These are phyloP conservation scores for Coprinopsis sp. DNA, from an alignment of 768 basidiomycete genomes.

Conservation along the genomic window DNA sequence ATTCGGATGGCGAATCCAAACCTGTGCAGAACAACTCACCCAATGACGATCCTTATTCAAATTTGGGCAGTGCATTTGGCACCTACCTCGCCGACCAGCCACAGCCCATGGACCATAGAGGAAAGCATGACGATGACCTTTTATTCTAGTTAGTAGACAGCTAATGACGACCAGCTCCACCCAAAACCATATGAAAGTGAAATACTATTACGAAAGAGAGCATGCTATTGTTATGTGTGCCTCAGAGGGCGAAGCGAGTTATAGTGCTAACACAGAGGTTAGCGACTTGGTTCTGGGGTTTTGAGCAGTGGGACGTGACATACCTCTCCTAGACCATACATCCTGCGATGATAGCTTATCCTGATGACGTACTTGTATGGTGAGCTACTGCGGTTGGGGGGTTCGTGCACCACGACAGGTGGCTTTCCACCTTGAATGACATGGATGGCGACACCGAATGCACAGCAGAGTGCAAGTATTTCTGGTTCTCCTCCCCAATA, in stretches of 20 bases:
- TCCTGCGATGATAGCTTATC: conserved; percentile 88
- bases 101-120: conserved; percentile 47
- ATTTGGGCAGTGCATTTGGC: conserved; percentile 72
- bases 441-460: conserved; percentile 81
- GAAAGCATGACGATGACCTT: conserved; percentile 53
- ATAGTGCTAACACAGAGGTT: no score
- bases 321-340: conserved; percentile 97
- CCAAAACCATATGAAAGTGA: no score
- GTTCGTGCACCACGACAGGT: conserved; percentile 78
- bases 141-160: conserved; percentile 42
- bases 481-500: conserved; percentile 98
- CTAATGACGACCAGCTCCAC: background rate
- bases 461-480: conserved; percentile 81
- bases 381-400: conserved; percentile 28
- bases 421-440: conserved; percentile 84
- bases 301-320: conserved; percentile 19
- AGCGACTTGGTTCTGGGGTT: conserved; percentile 6
- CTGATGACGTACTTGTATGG: conserved; percentile 43
- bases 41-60: conserved; percentile 73
- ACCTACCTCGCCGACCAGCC: conserved; percentile 72
- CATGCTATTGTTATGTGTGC: conserved; percentile 38
- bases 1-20: conserved; percentile 19
- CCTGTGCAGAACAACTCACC: conserved; percentile 20
- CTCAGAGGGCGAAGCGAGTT: conserved; percentile 66
- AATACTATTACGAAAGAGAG: conserved; percentile 14